Evolutionary conservation across 2,329 filamentous ascomycete genomes (phyloP), one percentile per base, ranked within the genome.

Genomic region (Berkeleyomyces rouxiae): DNA sequence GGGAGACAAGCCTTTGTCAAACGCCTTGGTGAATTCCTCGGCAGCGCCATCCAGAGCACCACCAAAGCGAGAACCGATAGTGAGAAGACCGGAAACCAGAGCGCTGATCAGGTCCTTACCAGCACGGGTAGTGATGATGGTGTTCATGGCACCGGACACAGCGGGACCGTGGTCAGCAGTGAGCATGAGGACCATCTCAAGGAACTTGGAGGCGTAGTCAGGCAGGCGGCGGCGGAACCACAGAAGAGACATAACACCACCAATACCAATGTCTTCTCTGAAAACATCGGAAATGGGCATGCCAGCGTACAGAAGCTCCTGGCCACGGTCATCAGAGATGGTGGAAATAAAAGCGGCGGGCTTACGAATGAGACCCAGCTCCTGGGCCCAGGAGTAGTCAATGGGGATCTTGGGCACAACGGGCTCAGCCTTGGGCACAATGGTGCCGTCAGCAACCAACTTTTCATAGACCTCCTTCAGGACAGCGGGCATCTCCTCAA

Each of bases 201-300:
- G 79, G 83, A 99, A 99, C 79, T 95, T 95, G 82, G 90, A 95
- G 72, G 93, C 93, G 75, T 96, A 97, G 72, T 87, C 80, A 67
- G 93, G 93, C 67, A 99, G 87, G 73, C 93, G 88, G 77, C 93
- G 91, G 72, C 93, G 92, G 90, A 99, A 99, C 93, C 93, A 99
- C 70, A 99, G 82, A 64, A 99, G 85, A 66, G 93, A 96, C 93
- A 99, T 99, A 79, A 99, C 93, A 87, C 93, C 93, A 75, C 93
- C 93, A 70, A 99, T 97, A 70, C 93, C 93, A 71, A 99, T 97
- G 70, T 97, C 91, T 81, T 99, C 93, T 76, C 79, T 88, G 87
- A 99, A 99, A 67, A 99, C 93, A 74, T 99, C 93, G n/a, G 93
- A 97, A 73, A 99, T 99, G 72, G 93, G 93, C 89, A 99, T 96